Conservation (phyloP, 495 filamentous ascomycete genomes). For the Acidomyces sp. region DNA sequence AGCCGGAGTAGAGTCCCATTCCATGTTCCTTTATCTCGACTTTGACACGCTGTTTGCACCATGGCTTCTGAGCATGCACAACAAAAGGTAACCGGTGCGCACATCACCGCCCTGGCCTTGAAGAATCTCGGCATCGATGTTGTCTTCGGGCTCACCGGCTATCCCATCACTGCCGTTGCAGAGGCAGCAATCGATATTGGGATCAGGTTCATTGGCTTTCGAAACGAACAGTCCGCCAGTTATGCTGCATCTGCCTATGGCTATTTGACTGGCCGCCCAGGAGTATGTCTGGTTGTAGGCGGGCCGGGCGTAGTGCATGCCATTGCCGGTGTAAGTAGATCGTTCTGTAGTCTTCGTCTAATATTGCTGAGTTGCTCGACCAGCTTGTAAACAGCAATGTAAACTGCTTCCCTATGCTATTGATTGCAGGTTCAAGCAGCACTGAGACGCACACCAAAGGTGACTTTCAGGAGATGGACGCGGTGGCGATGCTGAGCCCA, state of each 20-base stretch:
- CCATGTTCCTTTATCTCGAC: too few relatives aligned
- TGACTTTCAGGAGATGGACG: slow-evolving; percentile 52
- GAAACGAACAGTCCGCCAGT: slow-evolving; percentile 58
- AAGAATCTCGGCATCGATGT: slow-evolving; percentile 43
- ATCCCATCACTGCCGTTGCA: slow-evolving; percentile 52
- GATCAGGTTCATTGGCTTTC: slow-evolving; percentile 51
- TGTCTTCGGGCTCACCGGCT: slow-evolving; percentile 53
- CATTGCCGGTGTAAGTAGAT: slow-evolving; percentile 41
- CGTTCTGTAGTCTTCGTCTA: too few relatives aligned
- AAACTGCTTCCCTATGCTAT: slow-evolving; percentile 47
- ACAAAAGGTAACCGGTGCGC: slow-evolving; percentile 34
- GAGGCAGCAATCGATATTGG: slow-evolving; percentile 49
- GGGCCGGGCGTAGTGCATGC: slow-evolving; percentile 55
- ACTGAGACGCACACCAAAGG: slow-evolving; percentile 41
- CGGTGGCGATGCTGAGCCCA: slow-evolving; percentile 42
- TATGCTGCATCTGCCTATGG: slow-evolving; percentile 52
- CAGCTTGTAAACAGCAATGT: slow-evolving; percentile 23
- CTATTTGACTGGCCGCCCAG: slow-evolving; percentile 49
- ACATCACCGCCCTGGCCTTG: slow-evolving; percentile 45
- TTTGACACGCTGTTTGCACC: too few relatives aligned
- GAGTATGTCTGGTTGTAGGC: slow-evolving; percentile 51
- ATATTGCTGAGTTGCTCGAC: too few relatives aligned
- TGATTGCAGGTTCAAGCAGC: slow-evolving; percentile 47
- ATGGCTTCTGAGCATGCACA: too few relatives aligned
- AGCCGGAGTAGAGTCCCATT: too few relatives aligned